Evolutionary conservation across 1,139 yeast species (phyloP).

Genomic region (Blastobotrys raffinosifermentans): DNA sequence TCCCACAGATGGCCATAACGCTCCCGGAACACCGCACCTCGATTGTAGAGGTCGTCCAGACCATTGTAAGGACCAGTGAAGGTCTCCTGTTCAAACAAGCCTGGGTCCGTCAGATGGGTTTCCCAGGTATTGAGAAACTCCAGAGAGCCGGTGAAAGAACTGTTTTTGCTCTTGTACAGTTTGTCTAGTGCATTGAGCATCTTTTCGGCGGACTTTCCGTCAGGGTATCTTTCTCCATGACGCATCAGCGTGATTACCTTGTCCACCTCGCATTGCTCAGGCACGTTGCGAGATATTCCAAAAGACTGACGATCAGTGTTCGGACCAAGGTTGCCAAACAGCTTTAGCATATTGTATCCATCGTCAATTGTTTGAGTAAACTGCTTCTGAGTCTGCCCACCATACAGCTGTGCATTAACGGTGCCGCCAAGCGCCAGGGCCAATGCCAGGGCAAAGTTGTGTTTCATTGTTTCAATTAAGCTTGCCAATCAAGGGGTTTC

Average conservation of each 20-base stretch:
- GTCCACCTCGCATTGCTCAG: constrained; percentile 49
- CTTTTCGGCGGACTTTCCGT: constrained; percentile 6
- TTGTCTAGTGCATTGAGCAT: constrained; percentile 3
- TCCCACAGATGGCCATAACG: constrained; percentile 37
- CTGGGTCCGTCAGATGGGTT: constrained; percentile 7
- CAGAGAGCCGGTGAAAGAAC: constrained; percentile 13
- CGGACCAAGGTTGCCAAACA: too few relatives aligned
- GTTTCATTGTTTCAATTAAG: too few relatives aligned
- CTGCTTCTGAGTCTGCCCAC: too few relatives aligned
- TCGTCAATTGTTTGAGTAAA: too few relatives aligned
- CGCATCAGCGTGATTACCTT: constrained; percentile 61
- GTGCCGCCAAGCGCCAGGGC: too few relatives aligned
- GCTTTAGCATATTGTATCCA: too few relatives aligned
- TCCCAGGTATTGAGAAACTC: constrained; percentile 12
- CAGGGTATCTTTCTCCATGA: constrained; percentile 70
- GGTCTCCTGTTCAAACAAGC: constrained; percentile 17
- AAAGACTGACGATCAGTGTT: constrained; percentile 2
- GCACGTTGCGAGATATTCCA: constrained; percentile 41
- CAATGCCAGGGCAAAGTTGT: too few relatives aligned
- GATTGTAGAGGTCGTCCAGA: constrained; percentile 24
- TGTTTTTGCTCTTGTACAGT: constrained; percentile 5
- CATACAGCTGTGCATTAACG: too few relatives aligned
- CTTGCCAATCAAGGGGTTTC: too few relatives aligned
- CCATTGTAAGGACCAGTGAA: constrained; percentile 36
- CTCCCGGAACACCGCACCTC: constrained; percentile 31